Percentiles rank a stretch among this genome's conserved stretches.
Evolutionary conservation across 495 filamentous ascomycete species (phyloP).

Genomic region (Ramalina intermedia): DNA sequence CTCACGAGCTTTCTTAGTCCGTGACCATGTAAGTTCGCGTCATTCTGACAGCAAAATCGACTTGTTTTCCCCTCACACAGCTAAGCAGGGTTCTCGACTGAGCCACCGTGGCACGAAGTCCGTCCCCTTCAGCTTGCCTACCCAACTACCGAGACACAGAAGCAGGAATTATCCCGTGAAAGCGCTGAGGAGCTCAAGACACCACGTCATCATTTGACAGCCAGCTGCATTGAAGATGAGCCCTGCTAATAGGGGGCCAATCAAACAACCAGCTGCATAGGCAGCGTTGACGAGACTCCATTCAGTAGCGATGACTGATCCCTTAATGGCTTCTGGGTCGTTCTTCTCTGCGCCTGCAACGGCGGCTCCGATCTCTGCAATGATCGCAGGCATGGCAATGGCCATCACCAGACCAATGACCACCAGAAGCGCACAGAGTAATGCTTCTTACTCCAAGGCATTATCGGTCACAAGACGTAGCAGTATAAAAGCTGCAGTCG

Average conservation of each 20-base stretch:
- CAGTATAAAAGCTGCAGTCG: constrained; percentile 36
- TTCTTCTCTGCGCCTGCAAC: constrained; percentile 41
- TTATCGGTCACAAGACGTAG: constrained; percentile 43
- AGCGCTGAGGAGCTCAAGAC: neutral
- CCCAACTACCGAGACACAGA: no score
- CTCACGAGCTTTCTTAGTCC: no score
- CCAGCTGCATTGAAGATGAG: neutral
- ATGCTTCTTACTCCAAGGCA: constrained; percentile 37
- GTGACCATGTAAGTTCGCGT: no score
- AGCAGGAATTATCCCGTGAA: no score
- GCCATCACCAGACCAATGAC: constrained; percentile 38
- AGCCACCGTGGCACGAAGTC: no score
- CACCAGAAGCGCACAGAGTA: constrained; percentile 41
- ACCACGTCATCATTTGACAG: neutral
- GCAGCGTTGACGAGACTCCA: neutral
- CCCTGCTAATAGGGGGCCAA: constrained; percentile 1
- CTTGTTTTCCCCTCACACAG: no score
- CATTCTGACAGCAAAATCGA: no score
- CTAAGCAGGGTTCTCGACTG: no score
- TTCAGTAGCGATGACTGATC: constrained; percentile 2
- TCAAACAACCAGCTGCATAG: constrained; percentile 4
- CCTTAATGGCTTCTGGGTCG: constrained; percentile 24
- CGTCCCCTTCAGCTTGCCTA: no score
- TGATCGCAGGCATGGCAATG: constrained; percentile 45
- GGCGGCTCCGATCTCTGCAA: constrained; percentile 52